Percentiles rank a stretch among this genome's conserved stretches.
Evolutionary conservation across 371 early-diverging fungal genomes (phyloP).

Genomic region (Apophysomyces trapeziformis): DNA sequence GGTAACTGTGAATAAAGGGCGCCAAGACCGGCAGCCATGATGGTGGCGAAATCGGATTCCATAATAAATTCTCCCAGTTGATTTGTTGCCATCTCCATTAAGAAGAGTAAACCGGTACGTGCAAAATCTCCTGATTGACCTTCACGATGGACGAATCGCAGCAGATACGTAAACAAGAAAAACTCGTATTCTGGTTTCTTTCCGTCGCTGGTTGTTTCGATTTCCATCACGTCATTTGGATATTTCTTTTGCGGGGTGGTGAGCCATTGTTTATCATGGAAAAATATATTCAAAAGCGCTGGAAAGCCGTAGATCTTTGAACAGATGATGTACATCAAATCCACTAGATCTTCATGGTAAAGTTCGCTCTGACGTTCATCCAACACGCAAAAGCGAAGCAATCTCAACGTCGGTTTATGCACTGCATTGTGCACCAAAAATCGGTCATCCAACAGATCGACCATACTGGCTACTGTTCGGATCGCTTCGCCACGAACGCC

Average conservation of each 20-base stretch:
- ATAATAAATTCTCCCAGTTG: slow-evolving; percentile 76
- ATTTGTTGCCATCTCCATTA: slow-evolving; percentile 76
- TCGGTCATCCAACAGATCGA: slow-evolving; percentile 79
- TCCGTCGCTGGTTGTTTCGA: slow-evolving; percentile 6
- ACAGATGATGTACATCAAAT: slow-evolving; percentile 81
- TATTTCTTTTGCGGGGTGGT: slow-evolving; percentile 47
- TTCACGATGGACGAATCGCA: slow-evolving; percentile 80
- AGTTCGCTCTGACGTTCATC: slow-evolving; percentile 51
- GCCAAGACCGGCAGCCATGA: slow-evolving; percentile 81
- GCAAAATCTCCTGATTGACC: slow-evolving; percentile 85
- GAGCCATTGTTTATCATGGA: slow-evolving; percentile 75
- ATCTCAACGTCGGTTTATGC: slow-evolving; percentile 77
- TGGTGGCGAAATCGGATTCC: slow-evolving; percentile 73
- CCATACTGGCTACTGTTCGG: slow-evolving; percentile 70
- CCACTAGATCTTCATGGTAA: slow-evolving; percentile 81
- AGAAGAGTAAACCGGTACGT: slow-evolving; percentile 78
- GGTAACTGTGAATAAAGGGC: slow-evolving; percentile 89
- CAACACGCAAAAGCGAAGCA: slow-evolving; percentile 67
- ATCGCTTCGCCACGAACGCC: slow-evolving; percentile 83
- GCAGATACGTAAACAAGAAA: slow-evolving; percentile 76
- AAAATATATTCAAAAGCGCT: slow-evolving; percentile 82
- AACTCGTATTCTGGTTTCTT: slow-evolving; percentile 71
- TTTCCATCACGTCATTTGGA: slow-evolving; percentile 6
- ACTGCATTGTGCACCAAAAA: slow-evolving; percentile 85
- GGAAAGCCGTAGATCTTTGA: slow-evolving; percentile 87